Conservation (phyloP, 768 basidiomycete species). For the Clathrus columnatus region DNA sequence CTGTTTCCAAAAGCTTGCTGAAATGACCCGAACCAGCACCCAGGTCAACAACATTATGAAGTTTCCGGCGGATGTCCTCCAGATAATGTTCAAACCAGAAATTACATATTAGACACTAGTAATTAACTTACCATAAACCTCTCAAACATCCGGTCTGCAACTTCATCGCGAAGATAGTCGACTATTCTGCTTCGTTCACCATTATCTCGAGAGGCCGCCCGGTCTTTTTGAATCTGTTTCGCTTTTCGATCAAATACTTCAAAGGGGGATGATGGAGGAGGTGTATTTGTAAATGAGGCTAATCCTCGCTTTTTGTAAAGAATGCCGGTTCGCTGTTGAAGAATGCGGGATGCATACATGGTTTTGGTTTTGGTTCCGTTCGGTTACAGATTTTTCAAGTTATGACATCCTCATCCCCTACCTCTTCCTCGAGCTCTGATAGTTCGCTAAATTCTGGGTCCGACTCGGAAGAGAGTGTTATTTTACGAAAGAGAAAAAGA, state of each 20-base stretch:
- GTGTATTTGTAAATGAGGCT: background rate
- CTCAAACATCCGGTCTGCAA: constrained; percentile 86
- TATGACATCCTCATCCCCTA: background rate
- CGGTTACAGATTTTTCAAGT: background rate
- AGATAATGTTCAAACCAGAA: background rate
- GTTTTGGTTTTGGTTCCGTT: background rate
- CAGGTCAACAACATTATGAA: constrained; percentile 72
- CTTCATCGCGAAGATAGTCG: constrained; percentile 87
- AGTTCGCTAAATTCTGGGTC: background rate
- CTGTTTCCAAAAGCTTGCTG: constrained; percentile 64
- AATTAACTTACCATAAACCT: constrained; percentile 59
- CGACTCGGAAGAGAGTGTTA: background rate
- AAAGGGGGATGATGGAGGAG: constrained; percentile 37
- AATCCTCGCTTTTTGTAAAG: constrained; percentile 3
- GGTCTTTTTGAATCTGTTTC: constrained; percentile 72
- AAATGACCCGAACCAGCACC: constrained; percentile 91
- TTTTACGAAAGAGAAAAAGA: background rate
- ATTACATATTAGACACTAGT: background rate
- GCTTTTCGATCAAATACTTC: constrained; percentile 79
- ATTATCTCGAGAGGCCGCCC: constrained; percentile 49
- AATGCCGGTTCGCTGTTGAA: background rate
- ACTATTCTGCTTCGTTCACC: constrained; percentile 63
- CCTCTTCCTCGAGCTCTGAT: background rate
- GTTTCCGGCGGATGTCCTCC: constrained; percentile 88
- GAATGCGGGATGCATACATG: background rate